These are phyloP conservation scores for Claviceps sp. DNA, from an alignment of 2,329 filamentous ascomycete species.

Conservation along the genomic window DNA sequence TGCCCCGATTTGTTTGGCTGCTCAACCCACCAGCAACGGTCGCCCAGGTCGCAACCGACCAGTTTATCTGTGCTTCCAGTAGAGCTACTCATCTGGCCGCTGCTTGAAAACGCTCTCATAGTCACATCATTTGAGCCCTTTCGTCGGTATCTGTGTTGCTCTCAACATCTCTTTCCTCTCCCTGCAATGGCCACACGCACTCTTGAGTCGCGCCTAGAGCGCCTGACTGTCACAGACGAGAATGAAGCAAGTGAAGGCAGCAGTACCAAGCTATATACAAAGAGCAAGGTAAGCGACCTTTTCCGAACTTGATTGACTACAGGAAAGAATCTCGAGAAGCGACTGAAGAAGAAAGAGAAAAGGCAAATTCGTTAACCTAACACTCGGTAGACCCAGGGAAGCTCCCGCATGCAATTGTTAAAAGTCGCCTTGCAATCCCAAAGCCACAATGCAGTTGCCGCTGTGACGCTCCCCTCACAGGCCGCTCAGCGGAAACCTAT, in stretches of 20 bases:
- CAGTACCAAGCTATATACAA: slow-evolving; percentile 40
- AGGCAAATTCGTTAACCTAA: not conserved
- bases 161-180: not conserved
- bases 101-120: not conserved
- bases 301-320: not conserved
- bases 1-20: not conserved
- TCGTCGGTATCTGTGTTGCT: not conserved
- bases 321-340: not conserved
- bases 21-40: not conserved
- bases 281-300: slow-evolving; percentile 55
- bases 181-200: slow-evolving; percentile 56
- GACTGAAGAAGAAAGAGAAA: not conserved
- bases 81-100: not conserved
- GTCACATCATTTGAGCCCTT: not conserved
- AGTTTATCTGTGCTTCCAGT: not conserved
- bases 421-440: slow-evolving; percentile 76
- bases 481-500: slow-evolving; percentile 40
- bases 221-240: slow-evolving; percentile 79
- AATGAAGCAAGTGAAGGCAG: slow-evolving; percentile 50
- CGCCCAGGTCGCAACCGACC: not conserved
- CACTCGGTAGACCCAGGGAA: slow-evolving; percentile 29
- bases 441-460: slow-evolving; percentile 50
- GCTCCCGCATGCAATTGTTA: slow-evolving; percentile 65
- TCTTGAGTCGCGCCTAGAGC: slow-evolving; percentile 80
- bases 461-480: slow-evolving; percentile 56